Percentiles rank a stretch among this genome's conserved stretches.
Evolutionary conservation across 805 yeast genomes (phyloP).

Genomic region (Yarrowia keelungensis): DNA sequence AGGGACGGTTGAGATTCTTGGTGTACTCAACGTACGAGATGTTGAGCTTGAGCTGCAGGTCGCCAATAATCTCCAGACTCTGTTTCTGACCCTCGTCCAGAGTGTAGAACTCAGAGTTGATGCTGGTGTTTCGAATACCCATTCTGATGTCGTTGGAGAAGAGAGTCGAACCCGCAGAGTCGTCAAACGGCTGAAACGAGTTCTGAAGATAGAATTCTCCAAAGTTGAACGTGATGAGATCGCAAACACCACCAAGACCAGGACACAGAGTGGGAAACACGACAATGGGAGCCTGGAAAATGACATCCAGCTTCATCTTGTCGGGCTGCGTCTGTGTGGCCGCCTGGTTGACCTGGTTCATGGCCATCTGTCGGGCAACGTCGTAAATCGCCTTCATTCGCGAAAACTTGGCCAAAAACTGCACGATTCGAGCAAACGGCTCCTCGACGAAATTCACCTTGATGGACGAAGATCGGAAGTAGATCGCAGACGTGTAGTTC

Average conservation of each 20-base stretch:
- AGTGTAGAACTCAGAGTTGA: slow-evolving; percentile 67
- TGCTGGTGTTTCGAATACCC: slow-evolving; percentile 73
- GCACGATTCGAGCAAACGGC: slow-evolving; percentile 70
- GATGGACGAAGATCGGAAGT: slow-evolving; percentile 76
- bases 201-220: slow-evolving; percentile 84
- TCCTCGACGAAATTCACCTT: slow-evolving; percentile 81
- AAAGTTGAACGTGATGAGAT: slow-evolving; percentile 70
- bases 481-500: slow-evolving; percentile 61
- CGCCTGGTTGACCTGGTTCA: slow-evolving; percentile 83
- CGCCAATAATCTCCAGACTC: slow-evolving; percentile 67
- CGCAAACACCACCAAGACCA: slow-evolving; percentile 54
- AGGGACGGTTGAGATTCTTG: slow-evolving; percentile 54
- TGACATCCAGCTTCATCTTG: slow-evolving; percentile 72
- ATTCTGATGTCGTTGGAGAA: slow-evolving; percentile 64
- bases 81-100: slow-evolving; percentile 55
- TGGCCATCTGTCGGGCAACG: slow-evolving; percentile 84
- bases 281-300: slow-evolving; percentile 80
- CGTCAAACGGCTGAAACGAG: slow-evolving; percentile 54
- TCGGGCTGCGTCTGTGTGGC: slow-evolving; percentile 54
- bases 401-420: slow-evolving; percentile 74
- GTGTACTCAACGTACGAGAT: slow-evolving; percentile 58
- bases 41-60: slow-evolving; percentile 66
- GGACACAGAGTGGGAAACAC: slow-evolving; percentile 69
- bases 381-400: slow-evolving; percentile 91
- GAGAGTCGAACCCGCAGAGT: slow-evolving; percentile 41